Base-by-base conservation (phyloP, 2,329 filamentous ascomycete genomes). In the Leptographium lundbergii region DNA sequence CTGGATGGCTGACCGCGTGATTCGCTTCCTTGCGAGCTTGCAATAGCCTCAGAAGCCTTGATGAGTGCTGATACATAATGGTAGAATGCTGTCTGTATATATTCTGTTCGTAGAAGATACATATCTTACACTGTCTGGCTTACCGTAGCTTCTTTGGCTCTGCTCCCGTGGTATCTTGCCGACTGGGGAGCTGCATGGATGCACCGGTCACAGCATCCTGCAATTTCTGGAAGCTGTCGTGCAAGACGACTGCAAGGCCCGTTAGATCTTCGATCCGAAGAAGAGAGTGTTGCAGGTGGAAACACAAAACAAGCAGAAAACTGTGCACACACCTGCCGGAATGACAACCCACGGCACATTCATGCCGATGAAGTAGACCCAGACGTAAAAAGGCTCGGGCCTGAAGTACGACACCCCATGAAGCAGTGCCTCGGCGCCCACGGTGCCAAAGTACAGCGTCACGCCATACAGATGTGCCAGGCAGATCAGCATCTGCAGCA, bases 281-380 rank as follows among this genome's bases (percentile, higher is more conserved):
- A n/a, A 51, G 24, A 4, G 36, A 51, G 5, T 29, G 9, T 6
- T 34, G 32, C 4, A 4, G 3, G 3, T 6, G 19, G 29, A 60
- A 9, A 22, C 13, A n/a, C 10, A 2, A 29, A 34, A 57, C 9
- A 22, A 52, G 5, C 10, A 36, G 13, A 36, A 3, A 7, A 11
- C 6, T 6, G 34, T 11, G 10, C 34, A 76, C 80, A 71, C 65
- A 84, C 81, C 66, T 2, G 72, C 64, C 6, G 83, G 83, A 27
- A 85, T 74, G 1, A 83, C 64, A 1, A 74, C 77, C 83, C 83
- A 86, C 0, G 82, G 80, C 19, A 76, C 66, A 65, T 86, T 86
- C 67, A 84, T 78, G 2, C 77, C 78, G 6, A 81, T 72, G 61
- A 82, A 86, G 64, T 86, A 86, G 22, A 81, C 71, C 82, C 82